Base-by-base conservation (phyloP, 441 rosid genomes). In the Jatropha multifida region DNA sequence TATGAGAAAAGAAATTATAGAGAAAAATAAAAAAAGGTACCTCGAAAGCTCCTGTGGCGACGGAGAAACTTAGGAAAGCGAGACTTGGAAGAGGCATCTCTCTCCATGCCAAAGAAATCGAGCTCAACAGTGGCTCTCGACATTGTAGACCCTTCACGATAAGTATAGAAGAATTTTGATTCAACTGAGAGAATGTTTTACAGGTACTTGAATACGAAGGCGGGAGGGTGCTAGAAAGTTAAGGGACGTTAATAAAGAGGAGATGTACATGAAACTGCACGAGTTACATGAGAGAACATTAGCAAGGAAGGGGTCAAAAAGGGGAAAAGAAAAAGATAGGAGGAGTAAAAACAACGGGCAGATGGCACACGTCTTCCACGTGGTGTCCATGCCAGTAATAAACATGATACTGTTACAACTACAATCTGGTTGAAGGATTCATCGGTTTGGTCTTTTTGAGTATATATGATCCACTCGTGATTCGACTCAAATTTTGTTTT, bases 31-130 rank as follows among this genome's bases (percentile, higher is more conserved):
- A 1, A 12, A 14, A 61, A 15, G 2, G 23, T 1, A 46, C 97
- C 97, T 81, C 92, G 90, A 78, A 90, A 89, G 85, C 94, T 93
- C 48, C 89, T 86, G 61, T 86, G 91, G 56, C 94, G 94, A 59
- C 81, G 76, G 46, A 88, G 77, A 48, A 84, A 77, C 48, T 83
- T 87, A 73, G 84, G 82, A 72, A 88, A 81, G 77, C 81, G 86
- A 44, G 92, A 80, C 20, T 81, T 77, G 72, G 84, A 41, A 46
- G 89, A 54, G 71, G 63, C 75, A 1, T 83, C 85, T 76, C 88
- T 88, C 82, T 84, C 87, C 77, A 86, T 68, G 59, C 90, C 88
- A 37, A 93, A 88, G 85, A 94, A 91, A 77, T 94, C 97, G 42
- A 90, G 96, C 81, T 91, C 99, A 2, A 85, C 78, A n/a, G 86